phyloP scores from a whole-genome alignment of 106 monocot species.

The Dioscorea alata region DNA sequence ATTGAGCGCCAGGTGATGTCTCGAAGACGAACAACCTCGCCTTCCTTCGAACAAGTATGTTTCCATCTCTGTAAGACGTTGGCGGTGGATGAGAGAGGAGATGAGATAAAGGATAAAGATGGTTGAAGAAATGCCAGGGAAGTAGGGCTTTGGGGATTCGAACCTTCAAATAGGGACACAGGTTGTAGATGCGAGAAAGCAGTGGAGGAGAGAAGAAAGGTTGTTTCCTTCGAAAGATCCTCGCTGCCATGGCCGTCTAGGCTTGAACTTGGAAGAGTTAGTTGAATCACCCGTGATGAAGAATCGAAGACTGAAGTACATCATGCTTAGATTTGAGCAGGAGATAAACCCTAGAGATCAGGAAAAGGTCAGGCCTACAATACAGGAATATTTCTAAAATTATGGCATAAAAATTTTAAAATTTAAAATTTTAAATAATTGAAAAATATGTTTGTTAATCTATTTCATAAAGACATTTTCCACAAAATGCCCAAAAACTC shows the following conservation, averaged over 20 bases:
- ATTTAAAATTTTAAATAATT: too few species aligned
- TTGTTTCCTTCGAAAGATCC: slow-evolving; percentile 12
- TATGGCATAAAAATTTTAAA: too few species aligned
- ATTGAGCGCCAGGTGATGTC: background rate
- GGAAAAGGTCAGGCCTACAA: too few species aligned
- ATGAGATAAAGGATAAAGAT: background rate
- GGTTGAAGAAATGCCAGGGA: slow-evolving; percentile 38
- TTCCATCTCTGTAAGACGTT: slow-evolving; percentile 17
- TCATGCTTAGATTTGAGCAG: too few species aligned
- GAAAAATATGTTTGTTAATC: too few species aligned
- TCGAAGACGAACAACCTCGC: background rate
- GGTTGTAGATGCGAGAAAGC: slow-evolving; percentile 15
- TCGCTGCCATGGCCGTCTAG: slow-evolving; percentile 5
- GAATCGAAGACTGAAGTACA: too few species aligned
- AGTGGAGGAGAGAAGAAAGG: slow-evolving; percentile 5
- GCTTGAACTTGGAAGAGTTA: too few species aligned
- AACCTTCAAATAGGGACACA: slow-evolving; percentile 20
- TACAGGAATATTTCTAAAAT: too few species aligned
- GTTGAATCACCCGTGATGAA: too few species aligned
- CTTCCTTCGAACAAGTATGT: slow-evolving; percentile 16
- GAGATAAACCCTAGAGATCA: too few species aligned
- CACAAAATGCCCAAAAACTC: too few species aligned
- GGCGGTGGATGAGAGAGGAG: background rate
- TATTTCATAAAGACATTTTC: too few species aligned
- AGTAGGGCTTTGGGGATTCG: background rate